Conservation (phyloP, 441 rosid genomes). For the Lepidium campestre region DNA sequence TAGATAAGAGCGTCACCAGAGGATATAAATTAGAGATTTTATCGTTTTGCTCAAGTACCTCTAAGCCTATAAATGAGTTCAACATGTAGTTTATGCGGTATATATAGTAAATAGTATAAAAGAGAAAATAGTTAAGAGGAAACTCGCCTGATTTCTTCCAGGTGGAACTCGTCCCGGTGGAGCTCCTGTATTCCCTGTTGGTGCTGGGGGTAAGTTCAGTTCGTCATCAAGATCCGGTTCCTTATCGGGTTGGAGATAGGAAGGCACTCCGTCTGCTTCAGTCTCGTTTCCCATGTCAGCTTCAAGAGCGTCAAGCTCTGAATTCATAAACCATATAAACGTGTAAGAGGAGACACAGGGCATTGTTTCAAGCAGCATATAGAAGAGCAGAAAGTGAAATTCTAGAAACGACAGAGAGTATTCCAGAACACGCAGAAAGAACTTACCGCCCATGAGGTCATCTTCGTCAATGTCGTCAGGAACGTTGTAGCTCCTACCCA, state of each 20-base stretch:
- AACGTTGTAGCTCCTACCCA: slow-evolving; percentile 87
- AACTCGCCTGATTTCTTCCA: slow-evolving; percentile 40
- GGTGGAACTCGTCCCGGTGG: slow-evolving; percentile 47
- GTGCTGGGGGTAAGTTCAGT: slow-evolving; percentile 80
- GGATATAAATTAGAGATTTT: neutral
- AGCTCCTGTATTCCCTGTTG: slow-evolving; percentile 49
- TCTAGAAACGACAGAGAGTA: neutral
- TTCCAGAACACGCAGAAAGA: neutral
- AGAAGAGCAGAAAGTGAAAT: neutral
- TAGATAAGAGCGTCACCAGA: neutral
- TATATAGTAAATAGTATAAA: neutral
- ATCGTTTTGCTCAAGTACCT: neutral
- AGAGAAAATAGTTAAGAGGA: neutral
- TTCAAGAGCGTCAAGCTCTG: slow-evolving; percentile 97
- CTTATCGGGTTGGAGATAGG: slow-evolving; percentile 89
- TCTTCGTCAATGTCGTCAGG: slow-evolving; percentile 99
- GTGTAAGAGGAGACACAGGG: neutral
- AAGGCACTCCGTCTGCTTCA: slow-evolving; percentile 78
- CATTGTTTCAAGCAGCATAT: neutral
- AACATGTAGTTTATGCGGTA: neutral
- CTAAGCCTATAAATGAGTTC: neutral
- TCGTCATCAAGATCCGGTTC: slow-evolving; percentile 59
- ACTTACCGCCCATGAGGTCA: slow-evolving; percentile 92
- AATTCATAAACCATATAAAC: slow-evolving; percentile 4
- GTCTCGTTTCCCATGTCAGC: slow-evolving; percentile 92